Base-by-base conservation (phyloP, 2,329 filamentous ascomycete species). In the Exophiala lecanii-corni region DNA sequence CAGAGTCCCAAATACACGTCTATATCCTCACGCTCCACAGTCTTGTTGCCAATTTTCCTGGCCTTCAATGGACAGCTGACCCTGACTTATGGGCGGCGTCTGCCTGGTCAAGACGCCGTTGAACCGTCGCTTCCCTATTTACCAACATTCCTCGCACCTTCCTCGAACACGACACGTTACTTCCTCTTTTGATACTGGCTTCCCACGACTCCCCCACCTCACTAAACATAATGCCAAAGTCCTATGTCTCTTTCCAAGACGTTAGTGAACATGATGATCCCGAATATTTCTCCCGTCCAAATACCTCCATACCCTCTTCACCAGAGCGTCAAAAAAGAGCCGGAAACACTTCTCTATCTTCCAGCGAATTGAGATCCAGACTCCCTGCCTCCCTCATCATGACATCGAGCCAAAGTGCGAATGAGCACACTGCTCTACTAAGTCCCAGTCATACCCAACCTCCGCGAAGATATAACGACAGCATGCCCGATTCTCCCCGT, bases 191-290 rank as follows among this genome's bases (percentile, higher is more conserved):
- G n/a, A n/a, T n/a, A n/a, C n/a, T n/a, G n/a, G n/a, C n/a, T n/a
- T 34, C 17, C 19, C 34, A 9, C 19, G 21, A 21, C 39, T 13
- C 12, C 30, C 17, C 19, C 34, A 9, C 19, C 25, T 23, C 39
- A 15, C 12, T 28, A 33, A 9, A 25, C 45, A 49, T 18, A 19
- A 51, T 51, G 49, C 49, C 49, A 20, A 51, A 51, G 16, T 51
- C 49, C 18, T 43, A 43, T 13, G 49, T 51, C 10, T 51, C 49
- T 31, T 51, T 51, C 12, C 45, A 48, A 18, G 49, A 47, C 10
- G 35, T 32, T 18, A 28, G 21, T 17, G 45, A 42, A 7, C 26
- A 43, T 30, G 43, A 51, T 42, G 45, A 48, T 12, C 19, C 33
- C 30, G 41, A 39, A 13, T 21, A 38, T 32, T 32, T 43, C 17